Conservation (phyloP, 176 grass and related monocot genomes). For the Juncus inflexus region DNA sequence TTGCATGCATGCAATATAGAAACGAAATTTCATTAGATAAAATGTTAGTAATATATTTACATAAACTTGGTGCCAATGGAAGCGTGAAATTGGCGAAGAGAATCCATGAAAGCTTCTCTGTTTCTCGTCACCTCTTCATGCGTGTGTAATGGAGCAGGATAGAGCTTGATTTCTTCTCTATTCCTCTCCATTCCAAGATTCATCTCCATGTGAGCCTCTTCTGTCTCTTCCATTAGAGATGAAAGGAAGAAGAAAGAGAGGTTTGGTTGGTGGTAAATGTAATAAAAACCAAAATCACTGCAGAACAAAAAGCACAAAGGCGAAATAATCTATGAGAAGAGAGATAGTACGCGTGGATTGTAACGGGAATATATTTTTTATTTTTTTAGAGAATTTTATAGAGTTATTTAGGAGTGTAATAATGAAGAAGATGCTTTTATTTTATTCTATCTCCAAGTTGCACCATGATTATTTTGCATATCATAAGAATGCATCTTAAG, state of each 20-base stretch:
- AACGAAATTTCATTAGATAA: not conserved
- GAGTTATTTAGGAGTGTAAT: not conserved
- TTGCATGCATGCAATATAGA: slow-evolving; percentile 2
- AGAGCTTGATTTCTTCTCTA: slow-evolving; percentile 27
- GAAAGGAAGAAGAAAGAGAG: not conserved
- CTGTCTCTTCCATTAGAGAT: slow-evolving; percentile 11
- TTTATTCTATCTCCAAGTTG: not conserved
- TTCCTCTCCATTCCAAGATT: slow-evolving; percentile 25
- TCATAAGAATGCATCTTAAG: too few relatives aligned
- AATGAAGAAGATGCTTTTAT: not conserved
- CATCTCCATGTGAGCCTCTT: slow-evolving; percentile 6
- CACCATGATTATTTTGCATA: not conserved
- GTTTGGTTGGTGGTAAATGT: not conserved
- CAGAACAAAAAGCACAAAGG: not conserved
- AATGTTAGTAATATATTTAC: slow-evolving; percentile 12
- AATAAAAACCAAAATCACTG: slow-evolving; percentile 1
- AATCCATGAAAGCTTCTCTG: slow-evolving; percentile 40
- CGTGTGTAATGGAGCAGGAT: slow-evolving; percentile 33
- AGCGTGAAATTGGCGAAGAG: slow-evolving; percentile 38
- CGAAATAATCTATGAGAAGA: not conserved
- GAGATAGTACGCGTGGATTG: not conserved
- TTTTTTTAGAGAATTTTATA: not conserved
- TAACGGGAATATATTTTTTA: not conserved
- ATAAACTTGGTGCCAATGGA: slow-evolving; percentile 46
- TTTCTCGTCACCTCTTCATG: slow-evolving; percentile 32